Conservation (phyloP, 164 flowering plant species). For the Berberis vulgaris region DNA sequence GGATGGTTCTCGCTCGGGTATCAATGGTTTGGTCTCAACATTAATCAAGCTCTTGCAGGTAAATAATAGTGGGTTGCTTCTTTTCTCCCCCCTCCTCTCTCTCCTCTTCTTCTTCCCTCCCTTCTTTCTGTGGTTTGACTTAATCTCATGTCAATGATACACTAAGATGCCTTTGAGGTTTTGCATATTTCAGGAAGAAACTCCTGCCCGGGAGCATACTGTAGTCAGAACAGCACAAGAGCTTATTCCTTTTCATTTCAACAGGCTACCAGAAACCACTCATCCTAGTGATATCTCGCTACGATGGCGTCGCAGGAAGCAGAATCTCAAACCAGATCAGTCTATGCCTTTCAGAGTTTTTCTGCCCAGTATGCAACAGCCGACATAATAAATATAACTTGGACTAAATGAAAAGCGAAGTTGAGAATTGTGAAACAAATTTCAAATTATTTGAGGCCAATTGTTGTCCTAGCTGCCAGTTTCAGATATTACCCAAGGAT, state of each 20-base stretch:
- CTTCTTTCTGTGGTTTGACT: no score
- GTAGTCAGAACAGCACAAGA: constrained; percentile 92
- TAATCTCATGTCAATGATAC: background rate
- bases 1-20: constrained; percentile 41
- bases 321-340: constrained; percentile 36
- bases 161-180: no score
- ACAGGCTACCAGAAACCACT: constrained; percentile 46
- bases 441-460: constrained; percentile 27
- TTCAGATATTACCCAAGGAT: constrained; percentile 82
- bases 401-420: constrained; percentile 13
- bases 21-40: constrained; percentile 76
- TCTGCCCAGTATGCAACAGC: constrained; percentile 67
- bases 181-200: constrained; percentile 61
- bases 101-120: no score
- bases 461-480: constrained; percentile 83
- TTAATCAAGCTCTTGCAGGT: constrained; percentile 80
- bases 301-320: constrained; percentile 55
- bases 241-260: constrained; percentile 81
- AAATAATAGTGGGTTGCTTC: no score
- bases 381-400: constrained; percentile 44
- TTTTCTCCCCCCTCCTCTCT: no score
- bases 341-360: constrained; percentile 52
- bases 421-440: constrained; percentile 15
- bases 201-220: constrained; percentile 84
- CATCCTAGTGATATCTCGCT: constrained; percentile 32